These are phyloP conservation scores for Ambrosiella cleistominuta DNA, from an alignment of 2,329 filamentous ascomycete species.

Conservation along the genomic window DNA sequence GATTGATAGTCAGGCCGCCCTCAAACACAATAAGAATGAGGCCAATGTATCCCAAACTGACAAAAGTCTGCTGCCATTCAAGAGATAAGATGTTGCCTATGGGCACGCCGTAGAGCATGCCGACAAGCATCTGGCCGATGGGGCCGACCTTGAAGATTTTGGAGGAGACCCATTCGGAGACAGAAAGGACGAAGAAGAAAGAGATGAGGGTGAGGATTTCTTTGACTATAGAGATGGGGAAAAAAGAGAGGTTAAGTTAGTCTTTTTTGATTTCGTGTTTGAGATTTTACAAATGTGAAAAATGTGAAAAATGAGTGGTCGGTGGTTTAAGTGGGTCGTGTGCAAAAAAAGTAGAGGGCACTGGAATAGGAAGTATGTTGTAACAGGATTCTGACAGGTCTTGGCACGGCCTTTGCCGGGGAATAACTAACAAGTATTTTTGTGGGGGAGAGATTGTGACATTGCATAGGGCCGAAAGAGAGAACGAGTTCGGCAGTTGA, in stretches of 20 bases:
- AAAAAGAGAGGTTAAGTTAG: not conserved
- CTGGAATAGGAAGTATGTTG: too few relatives aligned
- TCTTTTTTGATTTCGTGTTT: too few relatives aligned
- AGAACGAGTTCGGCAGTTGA: not conserved
- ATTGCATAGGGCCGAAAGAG: not conserved
- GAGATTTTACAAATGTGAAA: too few relatives aligned
- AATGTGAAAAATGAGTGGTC: too few relatives aligned
- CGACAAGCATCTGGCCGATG: conserved; percentile 29
- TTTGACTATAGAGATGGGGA: conserved; percentile 18
- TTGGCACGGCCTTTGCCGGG: not conserved
- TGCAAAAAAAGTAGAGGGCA: too few relatives aligned
- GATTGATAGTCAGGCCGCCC: conserved; percentile 28
- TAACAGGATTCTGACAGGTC: not conserved
- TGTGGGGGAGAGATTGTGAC: not conserved
- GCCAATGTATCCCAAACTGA: conserved; percentile 29
- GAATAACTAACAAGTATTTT: not conserved
- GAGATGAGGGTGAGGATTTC: conserved; percentile 25
- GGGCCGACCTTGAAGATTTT: conserved; percentile 27
- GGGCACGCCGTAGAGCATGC: conserved; percentile 28
- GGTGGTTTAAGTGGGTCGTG: too few relatives aligned
- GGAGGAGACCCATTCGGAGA: conserved; percentile 25
- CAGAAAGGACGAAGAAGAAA: conserved; percentile 27
- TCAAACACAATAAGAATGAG: conserved; percentile 33
- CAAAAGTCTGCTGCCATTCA: conserved; percentile 28
- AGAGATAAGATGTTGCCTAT: conserved; percentile 26